Percentiles rank a stretch among this genome's conserved stretches.
Evolutionary conservation across 2,329 filamentous ascomycete genomes (phyloP).

Genomic region (Diaporthe batatas): DNA sequence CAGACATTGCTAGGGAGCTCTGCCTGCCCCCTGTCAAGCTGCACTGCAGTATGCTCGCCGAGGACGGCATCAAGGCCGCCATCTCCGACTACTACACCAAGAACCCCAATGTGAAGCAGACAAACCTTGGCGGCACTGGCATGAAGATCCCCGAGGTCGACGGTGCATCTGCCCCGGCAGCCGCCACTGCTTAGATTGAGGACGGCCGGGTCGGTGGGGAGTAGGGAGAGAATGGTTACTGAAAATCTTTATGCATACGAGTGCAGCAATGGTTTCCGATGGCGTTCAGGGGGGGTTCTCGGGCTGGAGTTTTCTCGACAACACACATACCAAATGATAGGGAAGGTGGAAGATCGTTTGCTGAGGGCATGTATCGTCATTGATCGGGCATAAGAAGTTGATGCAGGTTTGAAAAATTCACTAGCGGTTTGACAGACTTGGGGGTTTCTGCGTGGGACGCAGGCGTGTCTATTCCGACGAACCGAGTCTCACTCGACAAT

Average conservation of each 20-base stretch:
- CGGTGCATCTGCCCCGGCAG: slow-evolving; percentile 49
- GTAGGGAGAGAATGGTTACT: slow-evolving; percentile 10
- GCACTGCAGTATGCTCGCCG: slow-evolving; percentile 92
- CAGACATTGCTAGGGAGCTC: slow-evolving; percentile 97
- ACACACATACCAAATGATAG: slow-evolving; percentile 27
- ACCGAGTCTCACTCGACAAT: not conserved
- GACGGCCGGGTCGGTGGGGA: no score
- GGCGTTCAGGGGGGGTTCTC: slow-evolving; percentile 35
- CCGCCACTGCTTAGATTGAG: slow-evolving; percentile 40
- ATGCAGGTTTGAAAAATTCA: not conserved
- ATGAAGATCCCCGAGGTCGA: slow-evolving; percentile 73
- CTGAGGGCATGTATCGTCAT: not conserved
- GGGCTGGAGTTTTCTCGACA: slow-evolving; percentile 24
- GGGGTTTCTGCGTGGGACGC: not conserved
- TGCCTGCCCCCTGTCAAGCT: slow-evolving; percentile 91
- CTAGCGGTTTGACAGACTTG: not conserved
- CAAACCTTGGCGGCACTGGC: slow-evolving; percentile 82
- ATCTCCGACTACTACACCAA: slow-evolving; percentile 93
- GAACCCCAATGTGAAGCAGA: slow-evolving; percentile 81
- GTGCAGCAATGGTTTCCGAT: slow-evolving; percentile 16
- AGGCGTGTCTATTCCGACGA: not conserved
- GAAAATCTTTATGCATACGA: slow-evolving; percentile 13
- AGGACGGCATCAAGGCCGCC: slow-evolving; percentile 92
- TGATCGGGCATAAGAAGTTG: not conserved
- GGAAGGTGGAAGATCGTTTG: not conserved